These are phyloP conservation scores for Theileria orientalis DNA, from an alignment of 169 alveolate species.

Conservation along the genomic window DNA sequence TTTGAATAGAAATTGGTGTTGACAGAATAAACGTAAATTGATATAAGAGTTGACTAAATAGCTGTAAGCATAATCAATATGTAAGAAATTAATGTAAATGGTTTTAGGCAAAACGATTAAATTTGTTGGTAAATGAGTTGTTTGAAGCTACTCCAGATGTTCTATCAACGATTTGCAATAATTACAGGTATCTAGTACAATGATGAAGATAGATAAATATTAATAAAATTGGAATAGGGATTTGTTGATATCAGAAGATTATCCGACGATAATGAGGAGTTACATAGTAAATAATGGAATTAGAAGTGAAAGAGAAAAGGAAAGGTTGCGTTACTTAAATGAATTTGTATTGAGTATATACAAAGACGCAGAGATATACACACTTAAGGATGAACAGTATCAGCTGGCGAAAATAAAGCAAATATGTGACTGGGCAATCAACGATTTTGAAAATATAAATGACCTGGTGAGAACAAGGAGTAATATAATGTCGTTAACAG, in stretches of 20 bases:
- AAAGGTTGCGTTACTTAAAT: constrained; percentile 26
- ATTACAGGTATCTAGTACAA: constrained; percentile 28
- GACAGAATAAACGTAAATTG: no score
- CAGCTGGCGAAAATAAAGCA: constrained; percentile 65
- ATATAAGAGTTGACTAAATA: no score
- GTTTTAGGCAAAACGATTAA: constrained; percentile 36
- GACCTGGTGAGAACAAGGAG: constrained; percentile 30
- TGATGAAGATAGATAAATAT: not conserved
- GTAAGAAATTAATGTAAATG: not conserved
- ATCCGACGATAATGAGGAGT: constrained; percentile 60
- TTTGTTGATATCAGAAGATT: constrained; percentile 55
- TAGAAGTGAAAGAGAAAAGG: constrained; percentile 21
- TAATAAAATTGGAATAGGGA: constrained; percentile 18
- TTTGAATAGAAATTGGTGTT: no score
- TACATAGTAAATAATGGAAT: constrained; percentile 16
- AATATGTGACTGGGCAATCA: constrained; percentile 66
- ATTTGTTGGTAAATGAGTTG: constrained; percentile 35
- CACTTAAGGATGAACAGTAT: constrained; percentile 44
- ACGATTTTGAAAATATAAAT: constrained; percentile 39
- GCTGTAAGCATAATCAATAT: no score
- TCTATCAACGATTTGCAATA: constrained; percentile 53
- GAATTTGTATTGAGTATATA: constrained; percentile 60
- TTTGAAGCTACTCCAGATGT: constrained; percentile 12
- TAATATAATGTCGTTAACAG: not conserved
- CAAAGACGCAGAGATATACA: constrained; percentile 63